Base-by-base conservation (phyloP, 2,329 filamentous ascomycete species). In the Botryotinia convoluta region DNA sequence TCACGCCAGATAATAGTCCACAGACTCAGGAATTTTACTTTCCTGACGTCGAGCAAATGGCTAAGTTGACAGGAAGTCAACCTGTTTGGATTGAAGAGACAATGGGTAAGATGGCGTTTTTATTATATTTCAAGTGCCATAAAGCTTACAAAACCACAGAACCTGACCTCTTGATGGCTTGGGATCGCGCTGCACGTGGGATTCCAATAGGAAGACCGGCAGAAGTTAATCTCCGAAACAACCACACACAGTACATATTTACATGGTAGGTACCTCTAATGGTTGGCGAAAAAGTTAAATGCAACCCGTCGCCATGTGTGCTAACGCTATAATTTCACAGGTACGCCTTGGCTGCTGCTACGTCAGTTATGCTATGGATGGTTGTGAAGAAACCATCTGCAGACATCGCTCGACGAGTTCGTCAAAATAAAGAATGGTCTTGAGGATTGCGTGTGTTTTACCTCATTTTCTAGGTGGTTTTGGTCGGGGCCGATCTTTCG, bases 241-340 rank as follows among this genome's bases (percentile, higher is more conserved):
- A 97, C 83, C 96, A 99, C 83, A 91, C 93, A 76, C 96, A 98
- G 86, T 99, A 99, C 83, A 99, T 99, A 78, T 96, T 98, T 83
- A 99, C 96, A 77, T 99, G 96, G 96, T 98, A 89, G 80, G 90
- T 83, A 59, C 72, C 10, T 70, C 51, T 29, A 32, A 29, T 29
- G 14, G 16, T 32, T 18, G n/a, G n/a, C 51, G 51, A 57, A n/a
- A 60, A 39, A 62, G n/a, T 20, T 16, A 44, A 22, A 22, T 12
- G 12, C 39, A 71, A 32, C 16, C 35, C n/a, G 20, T 51, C 10
- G 48, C 29, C 59, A 26, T 64, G 26, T 42, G 26, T 37, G 20
- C 44, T 51, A 29, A 54, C 26, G 48, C 48, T 67, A 45, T 64
- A 71, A 74, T 39, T 22, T 59, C 61, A 65, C 35, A 97, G 94